phyloP scores from a whole-genome alignment of 208 protist genomes.

The Lotmaria passim region DNA sequence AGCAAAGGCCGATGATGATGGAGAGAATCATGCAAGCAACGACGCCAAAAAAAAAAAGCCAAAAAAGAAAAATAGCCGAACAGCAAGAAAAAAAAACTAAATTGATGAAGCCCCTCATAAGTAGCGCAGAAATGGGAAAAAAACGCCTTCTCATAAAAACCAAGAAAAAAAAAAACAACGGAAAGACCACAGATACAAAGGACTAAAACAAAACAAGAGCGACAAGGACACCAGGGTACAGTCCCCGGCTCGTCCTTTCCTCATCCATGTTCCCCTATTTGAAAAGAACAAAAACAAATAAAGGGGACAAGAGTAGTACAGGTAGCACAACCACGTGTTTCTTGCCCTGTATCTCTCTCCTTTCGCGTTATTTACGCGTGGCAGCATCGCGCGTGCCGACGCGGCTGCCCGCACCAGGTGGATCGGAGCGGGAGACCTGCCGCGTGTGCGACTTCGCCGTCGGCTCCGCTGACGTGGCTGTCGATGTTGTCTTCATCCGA shows the following conservation, averaged over 20 bases:
- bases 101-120: too few relatives aligned
- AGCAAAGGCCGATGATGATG: too few relatives aligned
- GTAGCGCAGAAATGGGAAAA: neutral
- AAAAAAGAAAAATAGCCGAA: neutral
- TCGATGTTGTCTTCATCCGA: conserved; percentile 13
- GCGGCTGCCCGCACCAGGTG: conserved; percentile 24
- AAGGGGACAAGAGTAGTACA: conserved; percentile 1
- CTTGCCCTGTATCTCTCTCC: neutral
- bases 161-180: neutral
- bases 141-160: neutral
- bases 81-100: neutral
- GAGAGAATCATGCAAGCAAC: too few relatives aligned
- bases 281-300: conserved; percentile 1
- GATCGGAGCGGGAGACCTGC: conserved; percentile 13
- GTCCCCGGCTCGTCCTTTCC: too few relatives aligned
- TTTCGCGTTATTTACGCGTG: conserved; percentile 20
- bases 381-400: conserved; percentile 24
- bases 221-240: too few relatives aligned
- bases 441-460: conserved; percentile 19
- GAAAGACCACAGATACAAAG: neutral
- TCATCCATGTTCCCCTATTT: too few relatives aligned
- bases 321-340: too few relatives aligned
- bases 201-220: neutral
- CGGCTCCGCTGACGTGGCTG: neutral
- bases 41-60: conserved; percentile 29